A percentile compares a stretch with the other conserved stretches of the same genome.
These are phyloP conservation scores for Wickerhamia fluorescens DNA, from an alignment of 805 yeast species.

Conservation along the genomic window DNA sequence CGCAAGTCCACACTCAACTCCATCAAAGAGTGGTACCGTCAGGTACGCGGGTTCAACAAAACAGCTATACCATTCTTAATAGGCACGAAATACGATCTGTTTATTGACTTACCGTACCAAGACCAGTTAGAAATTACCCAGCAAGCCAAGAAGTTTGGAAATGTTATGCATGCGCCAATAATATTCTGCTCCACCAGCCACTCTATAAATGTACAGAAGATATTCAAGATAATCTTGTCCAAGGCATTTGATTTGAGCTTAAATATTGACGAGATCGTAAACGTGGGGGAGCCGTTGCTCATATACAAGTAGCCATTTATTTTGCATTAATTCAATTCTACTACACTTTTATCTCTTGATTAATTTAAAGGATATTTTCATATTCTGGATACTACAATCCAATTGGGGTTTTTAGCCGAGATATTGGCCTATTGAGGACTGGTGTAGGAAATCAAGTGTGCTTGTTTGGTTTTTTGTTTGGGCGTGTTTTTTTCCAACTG, in stretches of 20 bases:
- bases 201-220: constrained; percentile 88
- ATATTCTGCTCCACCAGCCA: constrained; percentile 88
- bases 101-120: constrained; percentile 67
- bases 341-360: constrained; percentile 1
- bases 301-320: constrained; percentile 40
- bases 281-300: constrained; percentile 87
- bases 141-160: constrained; percentile 78
- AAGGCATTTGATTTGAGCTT: constrained; percentile 84
- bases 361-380: too few relatives aligned
- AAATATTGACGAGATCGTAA: constrained; percentile 75
- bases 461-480: too few relatives aligned
- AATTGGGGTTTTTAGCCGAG: too few relatives aligned
- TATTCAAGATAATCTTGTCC: constrained; percentile 82
- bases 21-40: constrained; percentile 93
- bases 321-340: constrained; percentile 3
- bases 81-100: constrained; percentile 90
- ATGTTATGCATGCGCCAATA: constrained; percentile 79
- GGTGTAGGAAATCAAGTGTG: too few relatives aligned
- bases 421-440: too few relatives aligned
- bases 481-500: too few relatives aligned
- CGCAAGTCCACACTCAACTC: constrained; percentile 78
- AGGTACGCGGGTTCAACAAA: constrained; percentile 81
- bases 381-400: too few relatives aligned
- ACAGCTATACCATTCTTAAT: constrained; percentile 87
- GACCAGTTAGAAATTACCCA: constrained; percentile 81